These are phyloP conservation scores for Cylindrodendrum hubeiense DNA, from an alignment of 2,329 filamentous ascomycete species.

Conservation along the genomic window DNA sequence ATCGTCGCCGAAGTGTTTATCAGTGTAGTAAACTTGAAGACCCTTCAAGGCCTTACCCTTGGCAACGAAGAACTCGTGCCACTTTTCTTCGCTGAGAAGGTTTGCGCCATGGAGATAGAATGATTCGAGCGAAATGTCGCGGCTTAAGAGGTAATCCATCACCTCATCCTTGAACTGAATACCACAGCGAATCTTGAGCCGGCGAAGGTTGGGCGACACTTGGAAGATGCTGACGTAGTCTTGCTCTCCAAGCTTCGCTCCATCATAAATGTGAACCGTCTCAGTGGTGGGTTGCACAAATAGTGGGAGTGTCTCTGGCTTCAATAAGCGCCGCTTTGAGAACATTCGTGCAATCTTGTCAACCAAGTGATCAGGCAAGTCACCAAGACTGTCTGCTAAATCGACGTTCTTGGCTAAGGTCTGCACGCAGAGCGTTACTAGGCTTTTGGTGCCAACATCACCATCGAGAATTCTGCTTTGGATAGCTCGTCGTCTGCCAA, in stretches of 20 bases:
- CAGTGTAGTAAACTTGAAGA: constrained; percentile 86
- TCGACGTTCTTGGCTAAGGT: constrained; percentile 73
- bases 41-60: constrained; percentile 75
- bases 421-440: constrained; percentile 74
- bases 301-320: constrained; percentile 65
- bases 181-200: constrained; percentile 83
- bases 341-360: constrained; percentile 72
- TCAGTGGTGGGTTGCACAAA: constrained; percentile 67
- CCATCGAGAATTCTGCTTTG: constrained; percentile 91
- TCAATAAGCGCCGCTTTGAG: constrained; percentile 70
- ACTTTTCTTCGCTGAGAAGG: constrained; percentile 81
- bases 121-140: constrained; percentile 75
- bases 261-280: constrained; percentile 68
- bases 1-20: constrained; percentile 83
- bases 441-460: constrained; percentile 74
- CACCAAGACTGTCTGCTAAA: constrained; percentile 72
- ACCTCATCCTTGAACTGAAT: constrained; percentile 91
- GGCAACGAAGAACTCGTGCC: constrained; percentile 76
- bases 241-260: constrained; percentile 74
- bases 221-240: constrained; percentile 88
- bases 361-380: constrained; percentile 66
- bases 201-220: constrained; percentile 75
- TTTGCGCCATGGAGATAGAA: constrained; percentile 89
- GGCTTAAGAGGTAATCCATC: constrained; percentile 83
- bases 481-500: constrained; percentile 76